These are phyloP conservation scores for Auricularia cornea DNA, from an alignment of 768 basidiomycete genomes.

Conservation along the genomic window DNA sequence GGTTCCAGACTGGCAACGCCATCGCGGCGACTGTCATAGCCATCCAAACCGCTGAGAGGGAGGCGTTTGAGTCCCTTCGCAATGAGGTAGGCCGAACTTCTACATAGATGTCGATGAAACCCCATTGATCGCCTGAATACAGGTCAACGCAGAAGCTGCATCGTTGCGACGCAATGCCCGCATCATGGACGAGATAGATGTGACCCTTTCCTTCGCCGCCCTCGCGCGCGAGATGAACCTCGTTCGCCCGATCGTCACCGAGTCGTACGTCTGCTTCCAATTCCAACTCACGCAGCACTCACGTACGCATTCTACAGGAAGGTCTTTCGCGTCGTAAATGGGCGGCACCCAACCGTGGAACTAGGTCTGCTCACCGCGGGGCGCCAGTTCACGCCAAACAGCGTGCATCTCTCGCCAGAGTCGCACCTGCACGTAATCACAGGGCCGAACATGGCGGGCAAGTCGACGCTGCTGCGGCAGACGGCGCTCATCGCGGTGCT, in stretches of 20 bases:
- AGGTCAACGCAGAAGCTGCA: conserved; percentile 56
- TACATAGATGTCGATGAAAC: not conserved
- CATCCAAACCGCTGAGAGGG: conserved; percentile 54
- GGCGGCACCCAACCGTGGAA: conserved; percentile 91
- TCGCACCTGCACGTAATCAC: conserved; percentile 79
- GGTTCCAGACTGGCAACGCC: conserved; percentile 64
- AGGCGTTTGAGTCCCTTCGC: conserved; percentile 62
- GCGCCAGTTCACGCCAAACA: conserved; percentile 80
- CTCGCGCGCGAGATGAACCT: conserved; percentile 74
- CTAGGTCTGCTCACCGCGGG: conserved; percentile 67
- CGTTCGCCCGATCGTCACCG: conserved; percentile 57
- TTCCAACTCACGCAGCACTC: not conserved
- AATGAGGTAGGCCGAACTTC: conserved; percentile 40
- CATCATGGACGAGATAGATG: conserved; percentile 81
- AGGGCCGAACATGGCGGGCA: conserved; percentile 94
- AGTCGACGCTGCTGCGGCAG: conserved; percentile 88
- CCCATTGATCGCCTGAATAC: not conserved
- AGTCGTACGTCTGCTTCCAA: conserved; percentile 44
- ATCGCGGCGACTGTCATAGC: conserved; percentile 50
- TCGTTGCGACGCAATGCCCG: conserved; percentile 65
- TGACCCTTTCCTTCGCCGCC: conserved; percentile 70
- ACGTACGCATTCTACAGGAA: conserved; percentile 29
- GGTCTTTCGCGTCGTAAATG: conserved; percentile 61
- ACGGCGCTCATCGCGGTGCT: conserved; percentile 83
- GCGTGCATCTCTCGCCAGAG: conserved; percentile 48